Percentiles rank a stretch among this genome's conserved stretches.
Evolutionary conservation across 495 filamentous ascomycete genomes (phyloP).

Genomic region (Echria macrotheca): DNA sequence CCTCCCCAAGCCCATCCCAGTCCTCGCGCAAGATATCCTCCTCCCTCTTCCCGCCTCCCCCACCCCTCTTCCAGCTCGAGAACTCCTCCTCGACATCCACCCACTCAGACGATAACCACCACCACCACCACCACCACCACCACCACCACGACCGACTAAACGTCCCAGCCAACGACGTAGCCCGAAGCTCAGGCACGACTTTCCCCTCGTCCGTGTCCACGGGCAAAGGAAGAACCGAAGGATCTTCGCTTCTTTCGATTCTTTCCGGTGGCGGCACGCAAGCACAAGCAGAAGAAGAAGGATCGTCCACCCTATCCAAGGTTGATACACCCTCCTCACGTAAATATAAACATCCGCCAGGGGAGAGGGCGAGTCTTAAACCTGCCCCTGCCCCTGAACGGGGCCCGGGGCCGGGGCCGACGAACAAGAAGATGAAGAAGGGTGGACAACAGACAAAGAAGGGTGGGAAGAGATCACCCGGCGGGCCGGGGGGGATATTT

Average conservation of each 20-base stretch:
- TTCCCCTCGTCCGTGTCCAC: constrained; percentile 3
- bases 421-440: neutral
- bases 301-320: too few species aligned
- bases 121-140: neutral
- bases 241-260: neutral
- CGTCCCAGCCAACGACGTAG: neutral
- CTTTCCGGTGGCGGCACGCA: neutral
- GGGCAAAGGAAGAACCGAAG: constrained; percentile 2
- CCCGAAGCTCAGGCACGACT: constrained; percentile 5
- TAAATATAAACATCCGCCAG: too few species aligned
- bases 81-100: neutral
- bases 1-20: neutral
- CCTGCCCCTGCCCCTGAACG: too few species aligned
- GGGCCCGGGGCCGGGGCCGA: too few species aligned
- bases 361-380: too few species aligned
- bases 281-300: neutral
- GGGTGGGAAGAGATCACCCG: neutral
- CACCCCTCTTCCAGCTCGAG: too few species aligned
- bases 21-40: too few species aligned
- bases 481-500: neutral
- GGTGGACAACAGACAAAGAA: neutral
- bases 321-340: too few species aligned
- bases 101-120: neutral
- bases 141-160: neutral
- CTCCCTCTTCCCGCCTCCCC: neutral